Base-by-base conservation (phyloP, 2,329 filamentous ascomycete genomes). In the Elsinoe perseae region DNA sequence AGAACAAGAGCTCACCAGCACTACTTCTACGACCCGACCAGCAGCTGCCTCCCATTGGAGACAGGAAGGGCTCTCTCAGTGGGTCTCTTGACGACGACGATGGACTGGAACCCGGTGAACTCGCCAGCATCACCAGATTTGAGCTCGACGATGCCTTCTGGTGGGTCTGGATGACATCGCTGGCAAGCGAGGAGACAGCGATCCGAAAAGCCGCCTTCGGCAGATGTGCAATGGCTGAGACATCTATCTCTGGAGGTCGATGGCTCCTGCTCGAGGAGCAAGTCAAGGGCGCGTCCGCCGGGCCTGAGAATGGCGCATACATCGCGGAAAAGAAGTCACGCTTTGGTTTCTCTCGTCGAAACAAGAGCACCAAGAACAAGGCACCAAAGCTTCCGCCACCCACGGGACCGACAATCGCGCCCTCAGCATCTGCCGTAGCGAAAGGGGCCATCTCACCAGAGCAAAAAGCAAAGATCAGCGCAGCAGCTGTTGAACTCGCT, bases 141-240 rank as follows among this genome's bases (percentile, higher is more conserved):
- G 85, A 93, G 60, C 77, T 98, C 4, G 93, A 98, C 64, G 92
- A 97, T 69, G 86, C 90, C 1, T 98, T 98, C 70, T 98, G 93
- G 93, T 97, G 93, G 92, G 93, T 97, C 3, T 98, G 93, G 93
- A 97, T 98, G 79, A 95, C 84, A 64, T 97, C 92, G 77, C 75
- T 98, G 65, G 90, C 92, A 1, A 87, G 84, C 0, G 93, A 98
- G 66, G 93, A 98, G 73, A 87, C 91, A 0, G 72, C 83, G 0
- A 80, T 85, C 46, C 83, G 93, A 59, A 98, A 98, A 69, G 86
- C 91, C 4, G 89, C 91, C 0, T 98, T 98, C 69, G 93, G 93
- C 34, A 82, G 93, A 61, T 98, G 93, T 66, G 89, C 93, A 18
- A 79, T 98, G 36, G 81, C 97, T 44, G 93, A 98, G 70, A 97